A percentile compares a stretch with the other conserved stretches of the same genome.
Conservation (phyloP, 176 grass and related monocot genomes). For the Phragmites australis region DNA sequence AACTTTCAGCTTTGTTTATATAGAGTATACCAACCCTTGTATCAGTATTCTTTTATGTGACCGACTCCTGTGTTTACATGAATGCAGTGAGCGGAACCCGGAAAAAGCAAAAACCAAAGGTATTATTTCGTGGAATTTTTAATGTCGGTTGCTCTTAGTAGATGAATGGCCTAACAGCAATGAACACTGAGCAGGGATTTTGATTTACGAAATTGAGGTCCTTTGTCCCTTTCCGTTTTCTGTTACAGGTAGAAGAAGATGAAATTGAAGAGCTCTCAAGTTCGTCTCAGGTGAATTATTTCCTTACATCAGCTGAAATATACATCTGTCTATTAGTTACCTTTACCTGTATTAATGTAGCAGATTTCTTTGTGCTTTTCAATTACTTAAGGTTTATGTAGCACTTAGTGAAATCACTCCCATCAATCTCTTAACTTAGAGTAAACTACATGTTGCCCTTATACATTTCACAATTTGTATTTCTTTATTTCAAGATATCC, state of each 20-base stretch:
- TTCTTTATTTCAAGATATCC: background rate
- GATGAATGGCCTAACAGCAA: background rate
- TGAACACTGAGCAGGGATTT: background rate
- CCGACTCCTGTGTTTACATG: constrained; percentile 28
- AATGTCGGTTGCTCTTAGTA: constrained; percentile 8
- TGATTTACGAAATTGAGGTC: constrained; percentile 16
- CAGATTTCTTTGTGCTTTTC: background rate
- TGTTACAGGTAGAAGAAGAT: constrained; percentile 52
- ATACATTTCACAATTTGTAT: background rate
- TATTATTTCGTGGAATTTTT: constrained; percentile 33
- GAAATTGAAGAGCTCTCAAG: constrained; percentile 56
- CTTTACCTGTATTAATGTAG: constrained; percentile 3
- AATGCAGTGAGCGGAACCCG: constrained; percentile 46
- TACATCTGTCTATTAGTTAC: background rate
- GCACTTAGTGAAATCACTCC: background rate
- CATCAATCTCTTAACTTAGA: constrained; percentile 11
- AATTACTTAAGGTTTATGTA: background rate
- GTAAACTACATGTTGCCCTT: background rate
- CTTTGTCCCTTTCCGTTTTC: background rate
- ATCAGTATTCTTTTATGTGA: constrained; percentile 11
- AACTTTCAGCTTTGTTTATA: constrained; percentile 9
- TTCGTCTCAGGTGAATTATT: constrained; percentile 48
- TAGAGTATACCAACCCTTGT: background rate
- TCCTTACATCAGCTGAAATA: background rate
- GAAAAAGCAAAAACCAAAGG: constrained; percentile 54